Conservation (phyloP, 805 yeast species). For the Lachancea sp. region DNA sequence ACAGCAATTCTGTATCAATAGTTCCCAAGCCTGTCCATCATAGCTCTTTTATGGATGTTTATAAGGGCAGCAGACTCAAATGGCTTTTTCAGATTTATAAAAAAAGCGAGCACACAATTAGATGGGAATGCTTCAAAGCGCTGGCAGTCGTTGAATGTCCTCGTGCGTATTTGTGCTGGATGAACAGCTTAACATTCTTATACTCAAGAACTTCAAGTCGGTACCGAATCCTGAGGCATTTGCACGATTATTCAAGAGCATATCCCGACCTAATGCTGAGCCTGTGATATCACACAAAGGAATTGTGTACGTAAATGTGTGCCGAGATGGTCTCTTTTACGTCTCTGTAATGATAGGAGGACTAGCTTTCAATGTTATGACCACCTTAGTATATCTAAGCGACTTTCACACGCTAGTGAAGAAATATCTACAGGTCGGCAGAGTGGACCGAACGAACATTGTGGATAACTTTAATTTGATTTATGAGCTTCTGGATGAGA, state of each 20-base stretch:
- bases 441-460: slow-evolving; percentile 51
- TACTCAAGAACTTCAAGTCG: slow-evolving; percentile 24
- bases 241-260: slow-evolving; percentile 18
- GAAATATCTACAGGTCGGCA: slow-evolving; percentile 21
- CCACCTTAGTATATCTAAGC: slow-evolving; percentile 22
- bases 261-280: not conserved
- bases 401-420: slow-evolving; percentile 23
- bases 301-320: slow-evolving; percentile 21
- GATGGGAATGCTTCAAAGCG: not conserved
- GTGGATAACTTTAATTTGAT: slow-evolving; percentile 68
- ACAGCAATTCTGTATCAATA: too few relatives aligned
- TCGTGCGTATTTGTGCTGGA: slow-evolving; percentile 27
- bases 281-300: slow-evolving; percentile 8
- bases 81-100: too few relatives aligned
- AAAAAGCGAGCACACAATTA: too few relatives aligned
- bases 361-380: slow-evolving; percentile 16
- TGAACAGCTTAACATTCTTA: slow-evolving; percentile 26
- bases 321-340: slow-evolving; percentile 24
- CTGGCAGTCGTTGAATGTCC: slow-evolving; percentile 15
- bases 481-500: slow-evolving; percentile 81
- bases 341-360: slow-evolving; percentile 18
- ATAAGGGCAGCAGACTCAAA: too few relatives aligned
- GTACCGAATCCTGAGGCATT: slow-evolving; percentile 21
- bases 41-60: too few relatives aligned
- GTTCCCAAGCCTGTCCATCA: too few relatives aligned